A percentile compares a stretch with the other conserved stretches of the same genome.
These are phyloP conservation scores for Plenodomus tracheiphilus DNA, from an alignment of 2,329 filamentous ascomycete genomes.

Conservation along the genomic window DNA sequence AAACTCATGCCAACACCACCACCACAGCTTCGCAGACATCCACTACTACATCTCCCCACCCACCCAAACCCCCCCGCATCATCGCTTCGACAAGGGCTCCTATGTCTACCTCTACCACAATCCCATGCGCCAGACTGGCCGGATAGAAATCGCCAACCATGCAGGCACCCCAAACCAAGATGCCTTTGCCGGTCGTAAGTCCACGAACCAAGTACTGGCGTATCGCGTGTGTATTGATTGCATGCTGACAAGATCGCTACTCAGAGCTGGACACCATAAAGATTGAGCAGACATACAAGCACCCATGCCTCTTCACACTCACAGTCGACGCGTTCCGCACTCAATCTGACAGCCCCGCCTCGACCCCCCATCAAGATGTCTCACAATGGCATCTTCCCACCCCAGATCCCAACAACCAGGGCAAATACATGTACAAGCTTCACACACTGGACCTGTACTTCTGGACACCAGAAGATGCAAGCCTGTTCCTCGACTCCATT, in stretches of 20 bases:
- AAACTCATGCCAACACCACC: slow-evolving; percentile 12
- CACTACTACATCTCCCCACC: slow-evolving; percentile 79
- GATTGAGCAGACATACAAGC: slow-evolving; percentile 73
- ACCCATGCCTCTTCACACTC: slow-evolving; percentile 71
- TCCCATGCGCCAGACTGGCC: slow-evolving; percentile 65
- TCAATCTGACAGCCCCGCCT: slow-evolving; percentile 40
- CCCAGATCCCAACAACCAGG: slow-evolving; percentile 72
- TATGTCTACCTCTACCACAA: slow-evolving; percentile 83
- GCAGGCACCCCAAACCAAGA: slow-evolving; percentile 76
- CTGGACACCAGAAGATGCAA: slow-evolving; percentile 73
- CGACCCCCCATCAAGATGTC: slow-evolving; percentile 51
- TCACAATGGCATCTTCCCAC: slow-evolving; percentile 74
- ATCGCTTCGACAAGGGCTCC: slow-evolving; percentile 78
- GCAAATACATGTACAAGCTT: slow-evolving; percentile 77
- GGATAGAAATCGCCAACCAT: slow-evolving; percentile 76
- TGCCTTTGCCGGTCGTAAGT: slow-evolving; percentile 75
- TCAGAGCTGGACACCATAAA: slow-evolving; percentile 67
- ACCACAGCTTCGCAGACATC: slow-evolving; percentile 70
- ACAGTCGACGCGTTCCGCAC: slow-evolving; percentile 56
- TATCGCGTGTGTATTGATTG: slow-evolving; percentile 22
- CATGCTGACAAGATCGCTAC: slow-evolving; percentile 10
- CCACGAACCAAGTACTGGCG: not conserved
- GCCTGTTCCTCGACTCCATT: slow-evolving; percentile 70
- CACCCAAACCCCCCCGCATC: slow-evolving; percentile 68
- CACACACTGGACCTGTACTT: slow-evolving; percentile 79